Evolutionary conservation across 2,329 filamentous ascomycete species (phyloP), one percentile per base, ranked within the genome.

Genomic region (Leptodontidium sp.): DNA sequence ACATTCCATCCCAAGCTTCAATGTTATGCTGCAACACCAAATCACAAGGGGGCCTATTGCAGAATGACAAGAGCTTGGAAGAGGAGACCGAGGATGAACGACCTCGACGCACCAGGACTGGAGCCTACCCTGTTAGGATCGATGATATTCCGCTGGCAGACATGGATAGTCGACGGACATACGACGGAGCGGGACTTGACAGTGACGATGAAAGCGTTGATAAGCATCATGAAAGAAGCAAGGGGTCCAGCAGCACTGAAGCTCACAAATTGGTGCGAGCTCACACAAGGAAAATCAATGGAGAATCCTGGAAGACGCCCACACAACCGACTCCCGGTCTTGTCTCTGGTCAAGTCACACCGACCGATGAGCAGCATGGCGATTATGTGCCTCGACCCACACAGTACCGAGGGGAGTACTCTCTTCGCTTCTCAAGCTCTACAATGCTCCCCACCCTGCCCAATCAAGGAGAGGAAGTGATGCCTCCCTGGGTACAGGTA

Each of bases 331-430:
- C 67, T 49, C 64, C 73, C 6, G 76, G 73, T 8, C 61, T 76
- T 26, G 68, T 72, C 14, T 87, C 85, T 17, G 84, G 84, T 17
- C 81, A 82, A 53, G 79, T 81, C 8, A 87, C 85, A 3, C 85
- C 77, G 35, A 72, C 62, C n/a, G 73, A 77, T 8, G 82, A 84
- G 55, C 76, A 80, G 49, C 62, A 87, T 53, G 83, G 86, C 24
- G 85, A 87, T 55, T 93, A 92, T 75, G 86, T 92, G n/a, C 88
- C 90, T 53, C 84, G 85, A 52, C 91, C 92, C 5, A 81, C 84
- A 26, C 86, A 90, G 70, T 94, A 93, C 77, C 88, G 90, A 61
- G 90, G 90, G 92, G 93, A 38, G 87, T 95, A 57, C 82, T 97
- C 0, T 89, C 90, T 2, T 90, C 89, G 0, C 82, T 97, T 0